Base-by-base conservation (phyloP, 306 rosid species). In the Lagenaria siceraria region DNA sequence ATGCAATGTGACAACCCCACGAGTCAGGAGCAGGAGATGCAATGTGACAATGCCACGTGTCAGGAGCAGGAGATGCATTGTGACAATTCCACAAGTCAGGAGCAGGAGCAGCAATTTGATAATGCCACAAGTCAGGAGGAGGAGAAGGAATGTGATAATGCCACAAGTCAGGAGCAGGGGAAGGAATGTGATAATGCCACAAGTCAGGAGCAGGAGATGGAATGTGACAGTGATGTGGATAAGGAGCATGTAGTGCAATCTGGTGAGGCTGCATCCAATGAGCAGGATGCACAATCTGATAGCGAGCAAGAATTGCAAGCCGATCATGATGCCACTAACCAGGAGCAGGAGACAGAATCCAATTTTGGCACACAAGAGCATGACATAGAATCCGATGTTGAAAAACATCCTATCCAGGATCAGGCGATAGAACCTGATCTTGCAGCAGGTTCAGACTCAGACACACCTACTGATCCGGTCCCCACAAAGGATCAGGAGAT, bases 171-270 rank as follows among this genome's bases (percentile, higher is more conserved):
- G 55, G 72, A 61, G 79, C 71, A 14, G 72, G 79, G 25, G 2
- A 76, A 4, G 36, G 10, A 40, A 49, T 29, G 54, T 42, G 79
- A 24, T 24, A 25, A 58, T 17, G 54, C 40, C 43, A 42, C 56
- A 17, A 76, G 1, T 36, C 69, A 36, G 43, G 79, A 76, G 55
- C 54, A 60, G 59, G 80, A 52, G 25, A 78, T 77, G 74, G 35
- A 40, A 24, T n/a, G 62, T n/a, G 75, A 10, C 11, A 49, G 6
- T 53, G 81, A 33, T 4, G 31, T 33, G 13, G 38, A 55, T 24
- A 29, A 36, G 36, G 66, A 53, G 55, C 76, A 40, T 25, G 56
- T 15, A 43, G 40, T 29, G 62, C 53, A 59, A 42, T 42, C 66
- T 22, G 35, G 53, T 6, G 54, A 76, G 64, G 40, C 68, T 55